Conservation (phyloP, 2,329 filamentous ascomycete species). For the Penicillium aurantiogriseum region DNA sequence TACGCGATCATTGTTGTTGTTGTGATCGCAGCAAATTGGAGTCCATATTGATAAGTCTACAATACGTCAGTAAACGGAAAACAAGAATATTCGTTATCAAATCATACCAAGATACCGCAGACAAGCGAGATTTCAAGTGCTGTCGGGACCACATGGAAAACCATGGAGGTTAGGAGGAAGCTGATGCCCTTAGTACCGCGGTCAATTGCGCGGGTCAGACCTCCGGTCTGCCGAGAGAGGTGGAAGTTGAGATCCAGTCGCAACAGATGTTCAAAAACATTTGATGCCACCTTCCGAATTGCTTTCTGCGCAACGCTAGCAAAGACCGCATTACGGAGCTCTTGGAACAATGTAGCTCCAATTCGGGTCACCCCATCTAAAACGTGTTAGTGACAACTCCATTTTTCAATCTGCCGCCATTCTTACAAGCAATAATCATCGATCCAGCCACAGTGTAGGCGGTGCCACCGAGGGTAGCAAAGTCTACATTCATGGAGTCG, state of each 20-base stretch:
- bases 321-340: conserved; percentile 93
- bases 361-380: conserved; percentile 80
- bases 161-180: conserved; percentile 95
- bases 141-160: conserved; percentile 94
- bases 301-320: conserved; percentile 96
- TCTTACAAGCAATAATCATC: conserved; percentile 83
- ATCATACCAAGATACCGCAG: conserved; percentile 75
- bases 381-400: neutral
- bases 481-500: conserved; percentile 95
- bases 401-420: neutral
- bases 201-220: conserved; percentile 89
- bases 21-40: conserved; percentile 88
- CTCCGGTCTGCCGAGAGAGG: conserved; percentile 88
- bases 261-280: conserved; percentile 88
- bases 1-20: conserved; percentile 89
- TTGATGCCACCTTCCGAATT: conserved; percentile 83
- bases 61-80: conserved; percentile 13
- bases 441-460: conserved; percentile 84
- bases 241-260: conserved; percentile 92
- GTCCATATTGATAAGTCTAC: conserved; percentile 87
- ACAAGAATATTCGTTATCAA: neutral
- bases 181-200: conserved; percentile 97
- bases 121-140: conserved; percentile 92
- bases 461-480: conserved; percentile 80
- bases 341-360: conserved; percentile 84